Conservation (phyloP, 1,284 basidiomycete species). For the Ganoderma meredithae region DNA sequence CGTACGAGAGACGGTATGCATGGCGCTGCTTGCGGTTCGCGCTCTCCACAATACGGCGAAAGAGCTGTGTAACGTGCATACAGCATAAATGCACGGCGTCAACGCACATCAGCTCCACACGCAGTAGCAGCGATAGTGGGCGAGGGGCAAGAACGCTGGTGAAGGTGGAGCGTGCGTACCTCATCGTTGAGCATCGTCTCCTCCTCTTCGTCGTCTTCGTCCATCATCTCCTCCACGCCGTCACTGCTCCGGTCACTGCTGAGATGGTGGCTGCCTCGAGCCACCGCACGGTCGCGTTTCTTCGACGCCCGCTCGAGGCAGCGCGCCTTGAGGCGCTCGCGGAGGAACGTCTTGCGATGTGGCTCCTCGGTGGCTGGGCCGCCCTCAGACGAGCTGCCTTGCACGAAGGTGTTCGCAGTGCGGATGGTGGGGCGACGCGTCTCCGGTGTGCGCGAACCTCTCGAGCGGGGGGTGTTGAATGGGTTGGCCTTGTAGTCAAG, state of each 20-base stretch:
- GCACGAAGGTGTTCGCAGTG: constrained; percentile 1
- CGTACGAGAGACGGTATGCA: constrained; percentile 65
- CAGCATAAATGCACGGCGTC: not conserved
- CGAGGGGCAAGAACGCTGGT: not conserved
- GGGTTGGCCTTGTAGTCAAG: constrained; percentile 37
- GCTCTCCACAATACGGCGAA: constrained; percentile 65
- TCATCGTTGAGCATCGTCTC: constrained; percentile 68
- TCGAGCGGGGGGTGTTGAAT: constrained; percentile 33
- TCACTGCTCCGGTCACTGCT: constrained; percentile 53
- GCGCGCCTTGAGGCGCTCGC: constrained; percentile 65
- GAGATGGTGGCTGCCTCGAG: constrained; percentile 43
- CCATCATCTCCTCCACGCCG: constrained; percentile 58
- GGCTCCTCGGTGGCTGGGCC: constrained; percentile 39
- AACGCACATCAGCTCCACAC: not conserved
- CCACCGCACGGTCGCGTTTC: constrained; percentile 57
- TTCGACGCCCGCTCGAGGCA: constrained; percentile 66
- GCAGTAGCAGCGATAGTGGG: not conserved
- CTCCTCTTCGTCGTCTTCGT: constrained; percentile 54
- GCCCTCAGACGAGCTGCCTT: constrained; percentile 14
- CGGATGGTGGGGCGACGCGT: constrained; percentile 18
- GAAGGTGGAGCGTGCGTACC: constrained; percentile 43
- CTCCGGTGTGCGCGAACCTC: constrained; percentile 12
- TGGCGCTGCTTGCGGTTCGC: constrained; percentile 56
- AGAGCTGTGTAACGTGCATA: constrained; percentile 52
- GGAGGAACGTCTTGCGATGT: constrained; percentile 56